Conservation (phyloP, 2,329 filamentous ascomycete genomes). For the Aschersonia sp. region DNA sequence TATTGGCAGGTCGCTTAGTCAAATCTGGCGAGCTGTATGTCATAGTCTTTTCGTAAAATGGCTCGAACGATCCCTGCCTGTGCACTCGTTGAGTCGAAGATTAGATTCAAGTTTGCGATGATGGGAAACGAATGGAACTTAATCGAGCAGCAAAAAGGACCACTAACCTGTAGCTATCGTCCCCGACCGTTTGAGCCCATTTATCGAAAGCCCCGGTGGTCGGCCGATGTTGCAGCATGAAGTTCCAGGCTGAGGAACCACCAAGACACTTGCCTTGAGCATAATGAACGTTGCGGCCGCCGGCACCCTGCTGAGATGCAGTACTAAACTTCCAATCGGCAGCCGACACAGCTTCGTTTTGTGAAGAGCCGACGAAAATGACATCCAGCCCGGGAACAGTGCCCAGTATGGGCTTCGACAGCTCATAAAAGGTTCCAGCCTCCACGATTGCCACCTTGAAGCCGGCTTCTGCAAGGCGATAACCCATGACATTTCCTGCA, state of each 20-base stretch:
- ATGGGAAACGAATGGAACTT: too few relatives aligned
- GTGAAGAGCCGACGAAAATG: slow-evolving; percentile 7
- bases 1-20: slow-evolving; percentile 7
- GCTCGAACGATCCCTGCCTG: slow-evolving; percentile 9
- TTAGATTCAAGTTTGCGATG: too few relatives aligned
- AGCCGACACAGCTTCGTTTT: slow-evolving; percentile 8
- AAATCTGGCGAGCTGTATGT: slow-evolving; percentile 12
- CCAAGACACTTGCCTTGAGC: slow-evolving; percentile 22
- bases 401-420: slow-evolving; percentile 12
- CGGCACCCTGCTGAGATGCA: slow-evolving; percentile 9
- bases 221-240: slow-evolving; percentile 18
- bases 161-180: slow-evolving; percentile 12
- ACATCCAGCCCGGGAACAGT: slow-evolving; percentile 11
- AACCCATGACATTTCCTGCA: slow-evolving; percentile 18
- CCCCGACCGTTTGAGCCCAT: slow-evolving; percentile 14
- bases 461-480: slow-evolving; percentile 16
- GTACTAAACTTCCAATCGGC: slow-evolving; percentile 16
- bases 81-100: too few relatives aligned
- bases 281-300: slow-evolving; percentile 17
- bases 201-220: slow-evolving; percentile 14
- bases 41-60: slow-evolving; percentile 12
- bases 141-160: too few relatives aligned
- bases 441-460: slow-evolving; percentile 22
- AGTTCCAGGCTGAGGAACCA: slow-evolving; percentile 22
- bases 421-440: slow-evolving; percentile 19